phyloP scores from a whole-genome alignment of 768 basidiomycete species.

The Auriculariales sp. region DNA sequence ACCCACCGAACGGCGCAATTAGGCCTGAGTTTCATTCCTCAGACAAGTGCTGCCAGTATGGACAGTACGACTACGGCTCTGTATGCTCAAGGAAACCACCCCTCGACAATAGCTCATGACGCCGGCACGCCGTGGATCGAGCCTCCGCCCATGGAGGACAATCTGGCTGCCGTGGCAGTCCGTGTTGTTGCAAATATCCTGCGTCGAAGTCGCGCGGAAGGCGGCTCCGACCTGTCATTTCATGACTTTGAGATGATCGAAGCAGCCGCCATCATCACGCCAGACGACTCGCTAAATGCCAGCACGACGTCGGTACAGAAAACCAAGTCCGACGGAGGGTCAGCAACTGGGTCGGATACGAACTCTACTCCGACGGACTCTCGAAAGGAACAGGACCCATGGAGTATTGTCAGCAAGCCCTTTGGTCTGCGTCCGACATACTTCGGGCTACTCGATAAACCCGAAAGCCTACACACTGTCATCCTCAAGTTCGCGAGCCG shows the following conservation, averaged over 20 bases:
- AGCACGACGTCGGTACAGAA: not conserved
- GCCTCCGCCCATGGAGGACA: constrained; percentile 63
- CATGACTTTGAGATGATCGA: constrained; percentile 57
- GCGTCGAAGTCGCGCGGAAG: constrained; percentile 49
- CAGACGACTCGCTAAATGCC: not conserved
- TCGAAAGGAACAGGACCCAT: not conserved
- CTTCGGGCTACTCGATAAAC: constrained; percentile 39
- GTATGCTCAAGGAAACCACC: constrained; percentile 7
- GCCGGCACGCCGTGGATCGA: constrained; percentile 34
- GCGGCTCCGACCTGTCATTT: constrained; percentile 43
- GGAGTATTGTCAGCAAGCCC: constrained; percentile 9
- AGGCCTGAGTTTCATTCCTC: not conserved
- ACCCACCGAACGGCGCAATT: constrained; percentile 22
- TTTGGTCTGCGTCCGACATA: constrained; percentile 42
- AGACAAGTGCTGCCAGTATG: constrained; percentile 2
- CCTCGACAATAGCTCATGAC: not conserved
- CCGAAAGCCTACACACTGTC: constrained; percentile 39
- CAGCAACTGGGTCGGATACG: not conserved
- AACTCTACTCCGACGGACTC: no score
- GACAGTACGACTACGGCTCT: constrained; percentile 23
- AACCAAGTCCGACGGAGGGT: no score
- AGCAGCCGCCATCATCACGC: constrained; percentile 4
- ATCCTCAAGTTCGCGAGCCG: constrained; percentile 63
- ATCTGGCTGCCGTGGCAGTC: constrained; percentile 65
- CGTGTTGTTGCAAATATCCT: constrained; percentile 74